Evolutionary conservation across 2,329 filamentous ascomycete genomes (phyloP).

Genomic region (Leptographium flavum): DNA sequence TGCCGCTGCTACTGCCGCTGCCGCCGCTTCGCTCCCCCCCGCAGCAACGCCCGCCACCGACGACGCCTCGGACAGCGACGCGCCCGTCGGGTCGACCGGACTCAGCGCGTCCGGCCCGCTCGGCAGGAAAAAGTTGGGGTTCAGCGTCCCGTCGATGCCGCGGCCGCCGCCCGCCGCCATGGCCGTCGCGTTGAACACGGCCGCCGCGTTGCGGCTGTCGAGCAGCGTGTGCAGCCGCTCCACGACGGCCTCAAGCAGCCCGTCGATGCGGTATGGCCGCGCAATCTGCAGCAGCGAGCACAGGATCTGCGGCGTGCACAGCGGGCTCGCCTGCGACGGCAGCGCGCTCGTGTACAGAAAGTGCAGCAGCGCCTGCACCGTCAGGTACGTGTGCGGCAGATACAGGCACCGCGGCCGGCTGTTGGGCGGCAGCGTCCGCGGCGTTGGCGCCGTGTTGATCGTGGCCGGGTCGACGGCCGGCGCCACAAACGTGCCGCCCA

Average conservation of each 20-base stretch:
- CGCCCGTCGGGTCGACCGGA: slow-evolving; percentile 7
- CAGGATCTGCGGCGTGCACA: slow-evolving; percentile 89
- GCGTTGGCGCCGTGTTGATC: slow-evolving; percentile 42
- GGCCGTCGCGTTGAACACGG: slow-evolving; percentile 94
- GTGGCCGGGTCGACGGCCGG: slow-evolving; percentile 29
- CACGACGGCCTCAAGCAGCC: slow-evolving; percentile 80
- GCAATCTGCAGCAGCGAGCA: slow-evolving; percentile 91
- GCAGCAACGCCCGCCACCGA: slow-evolving; percentile 2
- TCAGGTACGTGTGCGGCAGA: slow-evolving; percentile 81
- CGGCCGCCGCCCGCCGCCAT: slow-evolving; percentile 94
- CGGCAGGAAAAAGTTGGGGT: slow-evolving; percentile 47
- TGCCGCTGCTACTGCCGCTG: neutral
- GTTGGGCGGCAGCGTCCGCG: slow-evolving; percentile 40
- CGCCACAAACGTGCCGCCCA: slow-evolving; percentile 16
- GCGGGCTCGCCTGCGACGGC: slow-evolving; percentile 56
- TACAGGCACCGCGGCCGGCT: slow-evolving; percentile 77
- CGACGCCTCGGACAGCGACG: slow-evolving; percentile 3
- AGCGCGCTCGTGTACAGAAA: slow-evolving; percentile 89
- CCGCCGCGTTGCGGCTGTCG: slow-evolving; percentile 86
- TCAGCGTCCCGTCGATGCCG: slow-evolving; percentile 54
- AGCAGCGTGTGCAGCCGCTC: slow-evolving; percentile 80
- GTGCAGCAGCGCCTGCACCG: slow-evolving; percentile 78
- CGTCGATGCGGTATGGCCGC: slow-evolving; percentile 84
- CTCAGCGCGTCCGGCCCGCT: slow-evolving; percentile 29
- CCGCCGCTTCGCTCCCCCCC: neutral